Evolutionary conservation across 2,329 filamentous ascomycete genomes (phyloP), one percentile per base, ranked within the genome.

Genomic region (Helicocarpus griseus): DNA sequence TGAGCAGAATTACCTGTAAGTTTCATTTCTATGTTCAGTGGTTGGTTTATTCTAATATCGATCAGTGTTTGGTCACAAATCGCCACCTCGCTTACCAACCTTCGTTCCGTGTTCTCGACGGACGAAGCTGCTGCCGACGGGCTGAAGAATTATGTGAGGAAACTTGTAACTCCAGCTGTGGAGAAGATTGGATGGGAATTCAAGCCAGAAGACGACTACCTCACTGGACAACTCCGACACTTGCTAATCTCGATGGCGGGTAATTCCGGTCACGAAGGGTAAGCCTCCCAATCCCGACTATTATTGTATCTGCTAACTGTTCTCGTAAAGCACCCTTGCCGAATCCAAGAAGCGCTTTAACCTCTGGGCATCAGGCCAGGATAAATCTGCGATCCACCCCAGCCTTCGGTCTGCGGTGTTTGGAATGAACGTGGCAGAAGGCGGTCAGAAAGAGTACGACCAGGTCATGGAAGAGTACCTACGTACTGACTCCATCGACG

Each of bases 161-260:
- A 85, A 69, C 77, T 98, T 48, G 82, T 93, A 55, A 78, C 81
- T 24, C 78, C 82, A 28, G 86, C 88, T 7, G 83, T 87, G 9
- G 83, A 89, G 60, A 81, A 85, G 58, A 76, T 96, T 60, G 90
- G 90, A 36, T 97, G 90, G 87, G 85, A 93, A 31, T 88, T 88
- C 62, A 74, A 78, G n/a, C 70, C 83, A 38, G 76, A 77, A 48
- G 91, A 97, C 60, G 85, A 89, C 61, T 95, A 87, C 67, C 82
- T 95, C 41, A 85, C 80, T 13, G 82, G 86, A 24, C 83, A 95
- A 62, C 78, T 95, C 47, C 87, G 93, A 51, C 87, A 91, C 67
- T 78, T 89, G 41, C 77, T 98, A 28, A 82, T 97, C 54, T 70
- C 80, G 7, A 80, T 81, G 55, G 91, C 90, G 21, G 87, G 88